Evolutionary conservation across 1,139 yeast genomes (phyloP).

Genomic region (Geotrichum citri-aurantii): DNA sequence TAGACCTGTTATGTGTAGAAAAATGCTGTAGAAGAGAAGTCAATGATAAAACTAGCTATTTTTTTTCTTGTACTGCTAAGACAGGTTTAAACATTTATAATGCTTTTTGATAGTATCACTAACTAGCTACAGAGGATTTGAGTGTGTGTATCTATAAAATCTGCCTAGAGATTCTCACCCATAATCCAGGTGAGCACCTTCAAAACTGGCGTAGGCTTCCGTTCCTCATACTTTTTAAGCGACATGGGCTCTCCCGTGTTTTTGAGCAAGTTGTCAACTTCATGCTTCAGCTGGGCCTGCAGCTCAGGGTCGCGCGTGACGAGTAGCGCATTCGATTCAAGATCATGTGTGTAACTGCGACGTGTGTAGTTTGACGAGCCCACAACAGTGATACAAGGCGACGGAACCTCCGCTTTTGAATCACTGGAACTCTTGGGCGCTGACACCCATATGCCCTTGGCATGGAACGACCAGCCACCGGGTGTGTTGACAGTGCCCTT

Average conservation of each 20-base stretch:
- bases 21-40: too few relatives aligned
- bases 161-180: constrained; percentile 45
- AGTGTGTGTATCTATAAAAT: neutral
- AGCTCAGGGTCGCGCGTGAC: constrained; percentile 63
- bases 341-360: constrained; percentile 79
- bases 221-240: constrained; percentile 57
- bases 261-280: constrained; percentile 54
- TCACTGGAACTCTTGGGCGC: constrained; percentile 40
- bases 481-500: constrained; percentile 76
- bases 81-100: too few relatives aligned
- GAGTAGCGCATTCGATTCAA: constrained; percentile 79
- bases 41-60: too few relatives aligned
- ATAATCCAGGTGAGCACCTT: constrained; percentile 39
- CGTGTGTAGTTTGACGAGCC: constrained; percentile 94
- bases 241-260: constrained; percentile 46
- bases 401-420: constrained; percentile 6
- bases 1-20: too few relatives aligned
- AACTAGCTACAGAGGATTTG: too few relatives aligned
- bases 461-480: constrained; percentile 96
- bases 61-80: too few relatives aligned
- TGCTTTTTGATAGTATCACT: neutral
- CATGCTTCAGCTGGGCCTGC: constrained; percentile 53
- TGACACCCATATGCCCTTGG: constrained; percentile 91
- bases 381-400: constrained; percentile 70
- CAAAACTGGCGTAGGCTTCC: constrained; percentile 52